Conservation (phyloP, 495 filamentous ascomycete species). For the Penicillium macrosclerotiorum region DNA sequence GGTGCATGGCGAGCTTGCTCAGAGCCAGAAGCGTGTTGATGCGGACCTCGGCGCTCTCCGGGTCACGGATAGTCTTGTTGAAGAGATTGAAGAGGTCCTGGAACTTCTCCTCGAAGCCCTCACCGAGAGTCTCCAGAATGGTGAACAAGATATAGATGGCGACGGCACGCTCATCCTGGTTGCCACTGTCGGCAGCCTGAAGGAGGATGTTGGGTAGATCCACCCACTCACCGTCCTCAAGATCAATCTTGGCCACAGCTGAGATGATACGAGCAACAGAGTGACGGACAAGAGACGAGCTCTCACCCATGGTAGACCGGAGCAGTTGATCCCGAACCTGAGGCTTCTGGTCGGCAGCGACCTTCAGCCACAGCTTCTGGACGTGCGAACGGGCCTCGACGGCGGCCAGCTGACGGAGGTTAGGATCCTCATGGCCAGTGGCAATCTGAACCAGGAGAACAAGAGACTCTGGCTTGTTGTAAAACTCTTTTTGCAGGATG, state of each 20-base stretch:
- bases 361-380: conserved; percentile 75
- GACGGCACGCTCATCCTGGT: conserved; percentile 80
- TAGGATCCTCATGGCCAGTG: conserved; percentile 64
- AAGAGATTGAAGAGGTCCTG: conserved; percentile 79
- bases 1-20: conserved; percentile 79
- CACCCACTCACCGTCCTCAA: conserved; percentile 82
- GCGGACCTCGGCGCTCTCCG: conserved; percentile 85
- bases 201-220: conserved; percentile 75
- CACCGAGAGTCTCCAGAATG: conserved; percentile 79
- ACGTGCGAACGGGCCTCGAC: conserved; percentile 82
- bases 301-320: conserved; percentile 75
- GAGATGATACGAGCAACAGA: conserved; percentile 85
- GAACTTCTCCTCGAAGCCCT: conserved; percentile 73
- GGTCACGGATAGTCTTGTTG: conserved; percentile 81
- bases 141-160: conserved; percentile 91
- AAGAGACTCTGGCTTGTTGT: conserved; percentile 78
- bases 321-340: conserved; percentile 79
- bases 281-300: conserved; percentile 71
- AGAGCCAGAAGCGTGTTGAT: conserved; percentile 95
- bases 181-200: conserved; percentile 66
- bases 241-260: conserved; percentile 79
- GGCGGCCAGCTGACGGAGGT: conserved; percentile 83
- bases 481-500: conserved; percentile 86
- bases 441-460: conserved; percentile 81
- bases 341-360: conserved; percentile 65